Base-by-base conservation (phyloP, 2,329 filamentous ascomycete species). In the Fusarium sambucinum region DNA sequence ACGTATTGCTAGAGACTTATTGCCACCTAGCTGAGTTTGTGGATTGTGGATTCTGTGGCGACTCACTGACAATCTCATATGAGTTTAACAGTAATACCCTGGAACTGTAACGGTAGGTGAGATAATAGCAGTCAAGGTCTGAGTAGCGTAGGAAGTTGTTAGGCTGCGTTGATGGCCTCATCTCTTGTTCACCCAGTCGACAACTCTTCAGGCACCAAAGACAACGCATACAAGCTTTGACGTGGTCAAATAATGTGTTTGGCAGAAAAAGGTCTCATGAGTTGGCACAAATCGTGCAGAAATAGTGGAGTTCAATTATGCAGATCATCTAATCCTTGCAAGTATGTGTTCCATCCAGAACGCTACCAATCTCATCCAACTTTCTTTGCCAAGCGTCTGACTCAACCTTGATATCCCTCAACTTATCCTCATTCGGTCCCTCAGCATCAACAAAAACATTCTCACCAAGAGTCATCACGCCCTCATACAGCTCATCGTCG, bases 381-480 rank as follows among this genome's bases (percentile, higher is more conserved):
- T 73, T 62, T 25, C 47, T 61, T 38, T 73, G 71, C 69, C 69
- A 73, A 40, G 71, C 62, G 17, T 61, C 55, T 0, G 63, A 61
- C n/a, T 66, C 57, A 25, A 60, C 13, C 37, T 59, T 66, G 11
- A 27, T 56, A 2, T 62, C 60, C 16, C 69, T 50, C 14, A 58
- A 35, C 5, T 63, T 55, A 19, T 73, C 71, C 44, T 64, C 32
- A 23, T 73, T 73, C 0, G 68, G 71, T 1, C 63, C 69, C 10
- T 73, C 71, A 0, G 47, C 58, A 45, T 73, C 71, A 14, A 73
- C 69, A 23, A 74, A 61, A 3, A 73, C 53, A n/a, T 71, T 66
- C 7, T 63, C 46, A 0, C 68, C 68, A 1, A 73, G 7, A 0
- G 27, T 59, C 42, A 72, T 52, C 3, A 61, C 23, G 0, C 68